A percentile compares a stretch with the other conserved stretches of the same genome.
These are phyloP conservation scores for Xerocomus nothofagi DNA, from an alignment of 1,284 basidiomycete genomes.

Conservation along the genomic window DNA sequence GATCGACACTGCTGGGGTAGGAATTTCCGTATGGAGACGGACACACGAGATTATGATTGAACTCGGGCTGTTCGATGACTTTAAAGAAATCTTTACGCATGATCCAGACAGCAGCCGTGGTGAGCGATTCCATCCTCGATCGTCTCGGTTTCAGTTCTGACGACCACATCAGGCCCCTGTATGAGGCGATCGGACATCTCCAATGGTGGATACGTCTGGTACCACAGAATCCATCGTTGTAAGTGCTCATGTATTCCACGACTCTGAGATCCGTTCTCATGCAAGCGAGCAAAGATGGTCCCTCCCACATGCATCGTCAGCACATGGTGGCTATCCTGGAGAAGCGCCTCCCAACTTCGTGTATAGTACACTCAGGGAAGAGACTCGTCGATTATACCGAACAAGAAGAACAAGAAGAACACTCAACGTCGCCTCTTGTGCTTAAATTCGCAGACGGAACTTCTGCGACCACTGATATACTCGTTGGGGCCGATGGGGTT, in stretches of 20 bases:
- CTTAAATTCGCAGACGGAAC: slow-evolving; percentile 25
- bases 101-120: not conserved
- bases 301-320: slow-evolving; percentile 23
- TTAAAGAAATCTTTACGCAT: slow-evolving; percentile 6
- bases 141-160: not conserved
- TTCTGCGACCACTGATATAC: slow-evolving; percentile 17
- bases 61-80: slow-evolving; percentile 23
- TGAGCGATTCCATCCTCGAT: not conserved
- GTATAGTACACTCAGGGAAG: slow-evolving; percentile 22
- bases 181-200: slow-evolving; percentile 19
- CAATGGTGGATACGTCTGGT: slow-evolving; percentile 26
- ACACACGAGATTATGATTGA: slow-evolving; percentile 16
- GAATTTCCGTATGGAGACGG: slow-evolving; percentile 12
- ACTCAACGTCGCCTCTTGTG: not conserved
- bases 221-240: slow-evolving; percentile 4
- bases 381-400: slow-evolving; percentile 19
- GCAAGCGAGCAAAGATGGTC: slow-evolving; percentile 5
- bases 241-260: not conserved
- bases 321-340: slow-evolving; percentile 24
- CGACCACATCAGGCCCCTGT: not conserved
- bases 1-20: slow-evolving; percentile 17
- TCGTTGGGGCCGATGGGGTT: slow-evolving; percentile 21
- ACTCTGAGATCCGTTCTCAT: not conserved
- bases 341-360: slow-evolving; percentile 20
- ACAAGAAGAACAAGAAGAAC: not conserved